phyloP scores from a whole-genome alignment of 2,329 filamentous ascomycete genomes.

The Trichoderma arundinaceum region DNA sequence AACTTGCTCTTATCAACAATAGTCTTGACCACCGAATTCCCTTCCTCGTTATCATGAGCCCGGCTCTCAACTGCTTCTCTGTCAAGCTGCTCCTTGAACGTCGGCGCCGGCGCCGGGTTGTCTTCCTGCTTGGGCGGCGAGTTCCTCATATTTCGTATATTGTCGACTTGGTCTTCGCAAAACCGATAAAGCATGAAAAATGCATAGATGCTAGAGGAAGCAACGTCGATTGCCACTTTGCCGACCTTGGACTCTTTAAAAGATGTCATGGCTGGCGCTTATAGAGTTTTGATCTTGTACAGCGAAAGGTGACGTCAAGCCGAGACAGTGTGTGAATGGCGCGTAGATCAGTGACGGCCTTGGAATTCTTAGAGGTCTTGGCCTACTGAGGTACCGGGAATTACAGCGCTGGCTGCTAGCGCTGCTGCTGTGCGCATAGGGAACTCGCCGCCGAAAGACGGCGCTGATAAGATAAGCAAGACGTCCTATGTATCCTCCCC shows the following conservation, averaged over 20 bases:
- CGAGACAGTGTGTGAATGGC: neutral
- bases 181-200: neutral
- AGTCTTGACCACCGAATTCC: neutral
- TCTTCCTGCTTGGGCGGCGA: conserved; percentile 18
- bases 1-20: conserved; percentile 22
- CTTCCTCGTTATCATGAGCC: conserved; percentile 37
- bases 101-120: conserved; percentile 34
- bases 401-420: conserved; percentile 8
- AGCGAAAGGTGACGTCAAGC: conserved; percentile 25
- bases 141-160: conserved; percentile 31
- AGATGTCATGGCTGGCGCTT: conserved; percentile 6
- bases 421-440: conserved; percentile 2
- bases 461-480: conserved; percentile 28
- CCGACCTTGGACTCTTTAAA: neutral
- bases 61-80: conserved; percentile 42
- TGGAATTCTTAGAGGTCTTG: neutral
- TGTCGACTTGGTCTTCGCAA: conserved; percentile 25
- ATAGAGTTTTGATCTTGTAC: neutral
- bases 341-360: neutral
- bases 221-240: neutral
- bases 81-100: conserved; percentile 55
- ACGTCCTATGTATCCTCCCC: neutral
- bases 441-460: neutral
- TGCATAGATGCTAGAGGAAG: neutral
- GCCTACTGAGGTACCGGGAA: neutral